Evolutionary conservation across 495 filamentous ascomycete species (phyloP).

Genomic region (Alectoria sarmentosa): DNA sequence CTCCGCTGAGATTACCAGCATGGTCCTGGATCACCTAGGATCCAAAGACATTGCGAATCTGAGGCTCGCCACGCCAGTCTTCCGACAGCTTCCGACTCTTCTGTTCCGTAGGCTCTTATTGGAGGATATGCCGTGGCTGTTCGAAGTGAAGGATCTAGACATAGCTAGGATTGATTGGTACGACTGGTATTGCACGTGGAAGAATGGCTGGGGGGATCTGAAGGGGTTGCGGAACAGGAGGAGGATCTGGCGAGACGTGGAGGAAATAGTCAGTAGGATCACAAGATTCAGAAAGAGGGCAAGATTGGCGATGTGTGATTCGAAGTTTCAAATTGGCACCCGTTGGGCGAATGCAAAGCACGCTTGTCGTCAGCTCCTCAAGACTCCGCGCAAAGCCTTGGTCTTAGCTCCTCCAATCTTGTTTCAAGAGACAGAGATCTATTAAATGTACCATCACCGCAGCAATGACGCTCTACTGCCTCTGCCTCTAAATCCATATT

Average conservation of each 20-base stretch:
- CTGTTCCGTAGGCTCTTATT: neutral
- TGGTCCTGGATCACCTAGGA: neutral
- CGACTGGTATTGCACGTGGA: neutral
- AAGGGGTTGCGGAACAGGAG: neutral
- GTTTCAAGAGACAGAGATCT: no score
- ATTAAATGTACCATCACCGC: no score
- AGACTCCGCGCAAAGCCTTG: no score
- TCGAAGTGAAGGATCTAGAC: neutral
- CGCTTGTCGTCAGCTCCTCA: no score
- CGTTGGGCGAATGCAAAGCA: no score
- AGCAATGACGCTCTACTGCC: no score
- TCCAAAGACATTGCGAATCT: constrained; percentile 1
- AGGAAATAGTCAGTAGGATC: neutral
- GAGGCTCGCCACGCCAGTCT: constrained; percentile 1
- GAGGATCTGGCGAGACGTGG: constrained; percentile 2
- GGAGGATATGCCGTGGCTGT: neutral
- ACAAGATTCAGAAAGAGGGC: neutral
- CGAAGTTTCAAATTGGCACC: no score
- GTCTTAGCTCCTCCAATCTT: no score
- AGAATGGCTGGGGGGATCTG: neutral
- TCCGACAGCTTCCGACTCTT: neutral
- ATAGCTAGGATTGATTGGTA: neutral
- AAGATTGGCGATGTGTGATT: neutral
- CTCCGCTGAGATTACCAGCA: neutral
- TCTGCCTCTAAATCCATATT: no score